Conservation (phyloP, 1,284 basidiomycete genomes). For the Ceratobasidium sp. region DNA sequence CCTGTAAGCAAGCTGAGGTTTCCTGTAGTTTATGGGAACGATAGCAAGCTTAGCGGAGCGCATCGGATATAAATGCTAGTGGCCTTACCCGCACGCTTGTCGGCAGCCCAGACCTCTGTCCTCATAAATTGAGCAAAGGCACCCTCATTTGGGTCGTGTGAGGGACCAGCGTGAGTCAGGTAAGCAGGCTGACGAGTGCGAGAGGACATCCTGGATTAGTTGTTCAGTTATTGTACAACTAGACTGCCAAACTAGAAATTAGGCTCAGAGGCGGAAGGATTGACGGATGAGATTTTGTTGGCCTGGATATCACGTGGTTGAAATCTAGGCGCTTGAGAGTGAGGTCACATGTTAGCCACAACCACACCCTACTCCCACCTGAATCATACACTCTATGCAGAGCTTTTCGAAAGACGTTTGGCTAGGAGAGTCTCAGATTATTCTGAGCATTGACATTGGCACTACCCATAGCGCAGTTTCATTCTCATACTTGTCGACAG, state of each 20-base stretch:
- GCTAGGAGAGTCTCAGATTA: neutral
- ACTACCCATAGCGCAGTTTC: conserved; percentile 16
- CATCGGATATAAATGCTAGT: neutral
- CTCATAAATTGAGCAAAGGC: conserved; percentile 45
- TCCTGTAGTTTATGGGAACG: conserved; percentile 16
- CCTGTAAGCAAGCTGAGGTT: conserved; percentile 45
- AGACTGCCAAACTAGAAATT: neutral
- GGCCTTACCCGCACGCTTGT: conserved; percentile 42
- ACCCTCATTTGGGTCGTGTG: conserved; percentile 36
- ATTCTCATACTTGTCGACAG: neutral
- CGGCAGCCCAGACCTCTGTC: conserved; percentile 46
- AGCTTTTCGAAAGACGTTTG: too few relatives aligned
- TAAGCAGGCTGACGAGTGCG: conserved; percentile 32
- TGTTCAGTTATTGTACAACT: too few relatives aligned
- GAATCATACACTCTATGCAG: too few relatives aligned
- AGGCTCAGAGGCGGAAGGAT: neutral
- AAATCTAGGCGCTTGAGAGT: neutral
- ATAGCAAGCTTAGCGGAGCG: neutral
- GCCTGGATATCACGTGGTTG: neutral
- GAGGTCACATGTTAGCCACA: too few relatives aligned
- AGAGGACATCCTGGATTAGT: neutral
- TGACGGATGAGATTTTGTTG: too few relatives aligned
- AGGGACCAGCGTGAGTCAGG: conserved; percentile 18
- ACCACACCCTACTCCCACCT: too few relatives aligned
- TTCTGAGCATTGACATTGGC: conserved; percentile 17